These are phyloP conservation scores for Aspergillus leporis DNA, from an alignment of 495 filamentous ascomycete genomes.

Conservation along the genomic window DNA sequence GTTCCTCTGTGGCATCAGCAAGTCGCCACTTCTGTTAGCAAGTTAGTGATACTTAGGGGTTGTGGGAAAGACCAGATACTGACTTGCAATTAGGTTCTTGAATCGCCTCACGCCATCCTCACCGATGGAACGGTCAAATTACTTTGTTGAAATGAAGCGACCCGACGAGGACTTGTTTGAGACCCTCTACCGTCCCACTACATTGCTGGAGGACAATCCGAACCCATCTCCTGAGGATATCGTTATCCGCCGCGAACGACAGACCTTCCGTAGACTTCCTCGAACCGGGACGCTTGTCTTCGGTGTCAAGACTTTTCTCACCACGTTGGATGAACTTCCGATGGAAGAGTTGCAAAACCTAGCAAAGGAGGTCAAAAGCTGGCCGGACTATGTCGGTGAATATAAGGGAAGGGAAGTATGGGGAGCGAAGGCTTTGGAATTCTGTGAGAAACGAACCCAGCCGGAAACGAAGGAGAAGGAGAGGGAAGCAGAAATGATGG, in stretches of 20 bases:
- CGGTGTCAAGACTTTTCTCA: constrained; percentile 55
- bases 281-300: constrained; percentile 51
- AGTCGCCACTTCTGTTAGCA: constrained; percentile 50
- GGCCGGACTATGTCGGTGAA: constrained; percentile 52
- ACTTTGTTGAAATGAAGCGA: constrained; percentile 52
- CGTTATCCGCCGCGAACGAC: constrained; percentile 53
- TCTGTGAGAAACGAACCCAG: constrained; percentile 32
- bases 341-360: constrained; percentile 46
- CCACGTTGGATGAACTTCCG: constrained; percentile 45
- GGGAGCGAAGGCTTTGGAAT: constrained; percentile 47
- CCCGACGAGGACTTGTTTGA: constrained; percentile 44
- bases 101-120: constrained; percentile 44
- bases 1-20: constrained; percentile 58
- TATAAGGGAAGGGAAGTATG: constrained; percentile 56
- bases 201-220: constrained; percentile 35
- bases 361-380: constrained; percentile 50
- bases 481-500: constrained; percentile 19
- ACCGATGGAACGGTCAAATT: constrained; percentile 55
- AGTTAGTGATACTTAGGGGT: constrained; percentile 36
- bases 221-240: constrained; percentile 41
- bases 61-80: neutral
- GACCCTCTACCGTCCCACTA: constrained; percentile 38
- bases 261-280: constrained; percentile 55
- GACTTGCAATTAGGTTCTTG: constrained; percentile 41
- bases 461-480: constrained; percentile 9